Conservation (phyloP, 2,329 filamentous ascomycete genomes). For the Zymoseptoria passerinii region DNA sequence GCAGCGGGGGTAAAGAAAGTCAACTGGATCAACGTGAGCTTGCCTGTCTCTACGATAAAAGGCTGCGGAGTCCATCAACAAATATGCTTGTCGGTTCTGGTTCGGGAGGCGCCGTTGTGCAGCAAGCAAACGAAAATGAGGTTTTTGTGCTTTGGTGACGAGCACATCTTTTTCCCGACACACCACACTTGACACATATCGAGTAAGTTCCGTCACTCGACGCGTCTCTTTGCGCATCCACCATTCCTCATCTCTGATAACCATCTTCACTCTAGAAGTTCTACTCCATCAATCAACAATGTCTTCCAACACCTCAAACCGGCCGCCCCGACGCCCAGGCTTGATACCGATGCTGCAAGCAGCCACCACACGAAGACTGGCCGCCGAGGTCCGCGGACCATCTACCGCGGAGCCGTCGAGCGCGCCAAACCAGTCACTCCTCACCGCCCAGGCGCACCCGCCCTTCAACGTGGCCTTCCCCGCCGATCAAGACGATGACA, state of each 20-base stretch:
- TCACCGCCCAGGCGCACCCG: not conserved
- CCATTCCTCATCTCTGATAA: not conserved
- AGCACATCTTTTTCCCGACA: not conserved
- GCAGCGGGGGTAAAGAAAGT: slow-evolving; percentile 1
- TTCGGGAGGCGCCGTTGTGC: not conserved
- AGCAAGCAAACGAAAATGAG: not conserved
- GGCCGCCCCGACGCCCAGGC: not conserved
- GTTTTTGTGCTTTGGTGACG: not conserved
- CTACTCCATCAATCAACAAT: not conserved
- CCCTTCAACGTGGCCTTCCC: not conserved
- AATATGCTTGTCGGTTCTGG: not conserved
- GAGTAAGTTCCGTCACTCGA: not conserved
- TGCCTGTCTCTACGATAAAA: not conserved
- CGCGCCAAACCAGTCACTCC: not conserved
- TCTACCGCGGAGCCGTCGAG: no score
- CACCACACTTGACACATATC: not conserved
- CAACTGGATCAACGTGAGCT: not conserved
- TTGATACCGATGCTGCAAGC: not conserved
- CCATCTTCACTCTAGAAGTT: not conserved
- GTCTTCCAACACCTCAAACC: not conserved
- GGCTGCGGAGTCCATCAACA: not conserved
- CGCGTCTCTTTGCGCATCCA: not conserved
- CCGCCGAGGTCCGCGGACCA: not conserved
- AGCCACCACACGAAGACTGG: not conserved
- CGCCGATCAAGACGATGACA: not conserved